Conservation (phyloP, 2,329 filamentous ascomycete genomes). For the Parasarocladium wereldwijsianum region DNA sequence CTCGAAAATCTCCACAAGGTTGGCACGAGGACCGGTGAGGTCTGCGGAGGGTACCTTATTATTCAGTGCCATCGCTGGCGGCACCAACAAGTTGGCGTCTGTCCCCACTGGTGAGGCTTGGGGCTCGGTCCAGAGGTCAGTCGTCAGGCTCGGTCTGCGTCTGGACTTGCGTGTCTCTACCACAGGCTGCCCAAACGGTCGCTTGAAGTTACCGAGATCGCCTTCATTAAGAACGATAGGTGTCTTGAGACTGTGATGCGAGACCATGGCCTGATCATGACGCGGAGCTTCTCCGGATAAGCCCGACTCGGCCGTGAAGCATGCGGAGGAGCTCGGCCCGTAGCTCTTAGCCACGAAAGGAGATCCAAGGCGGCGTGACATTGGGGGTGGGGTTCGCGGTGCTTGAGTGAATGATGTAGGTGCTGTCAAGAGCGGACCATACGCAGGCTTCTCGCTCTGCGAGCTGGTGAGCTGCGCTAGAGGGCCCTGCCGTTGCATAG, state of each 20-base stretch:
- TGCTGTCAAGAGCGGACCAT: too few species aligned
- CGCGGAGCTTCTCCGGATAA: constrained; percentile 18
- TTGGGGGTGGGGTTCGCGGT: constrained; percentile 1
- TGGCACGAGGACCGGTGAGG: constrained; percentile 25
- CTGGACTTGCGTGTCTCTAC: constrained; percentile 32
- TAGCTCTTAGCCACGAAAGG: constrained; percentile 45
- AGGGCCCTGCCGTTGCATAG: constrained; percentile 48
- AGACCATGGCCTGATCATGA: constrained; percentile 34
- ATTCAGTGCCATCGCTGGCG: too few species aligned
- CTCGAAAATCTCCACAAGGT: constrained; percentile 25
- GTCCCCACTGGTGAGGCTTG: constrained; percentile 14
- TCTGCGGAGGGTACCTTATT: constrained; percentile 14
- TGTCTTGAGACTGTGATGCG: constrained; percentile 35
- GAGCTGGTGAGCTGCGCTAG: constrained; percentile 44
- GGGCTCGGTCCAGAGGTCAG: constrained; percentile 38
- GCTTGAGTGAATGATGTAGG: too few species aligned
- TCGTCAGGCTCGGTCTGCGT: constrained; percentile 38
- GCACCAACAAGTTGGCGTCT: too few species aligned
- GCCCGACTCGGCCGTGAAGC: constrained; percentile 24
- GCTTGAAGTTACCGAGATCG: constrained; percentile 39
- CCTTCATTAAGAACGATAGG: constrained; percentile 35
- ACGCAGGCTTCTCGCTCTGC: constrained; percentile 9
- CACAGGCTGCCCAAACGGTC: constrained; percentile 30
- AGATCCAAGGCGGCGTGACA: constrained; percentile 29
- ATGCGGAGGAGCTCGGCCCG: constrained; percentile 43